Evolutionary conservation across 1,284 basidiomycete species (phyloP).

Genomic region (Anthracocystis setariae): DNA sequence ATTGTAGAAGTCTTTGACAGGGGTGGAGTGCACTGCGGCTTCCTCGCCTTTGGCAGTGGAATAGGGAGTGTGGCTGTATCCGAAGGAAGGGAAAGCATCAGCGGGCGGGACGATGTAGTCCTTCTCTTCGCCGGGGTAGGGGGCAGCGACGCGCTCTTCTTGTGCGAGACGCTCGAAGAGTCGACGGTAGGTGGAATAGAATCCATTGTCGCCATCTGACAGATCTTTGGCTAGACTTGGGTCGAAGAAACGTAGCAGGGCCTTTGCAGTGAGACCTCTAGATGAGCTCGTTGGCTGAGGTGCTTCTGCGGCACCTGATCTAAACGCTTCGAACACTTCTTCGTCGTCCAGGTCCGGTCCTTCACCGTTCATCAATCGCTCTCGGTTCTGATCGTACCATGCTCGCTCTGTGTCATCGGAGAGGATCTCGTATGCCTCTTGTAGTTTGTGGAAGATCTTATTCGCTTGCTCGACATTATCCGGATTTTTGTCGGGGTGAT

Average conservation of each 20-base stretch:
- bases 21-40: constrained; percentile 42
- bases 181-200: constrained; percentile 89
- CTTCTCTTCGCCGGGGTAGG: constrained; percentile 68
- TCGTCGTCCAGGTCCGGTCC: constrained; percentile 57
- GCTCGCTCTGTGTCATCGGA: constrained; percentile 77
- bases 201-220: constrained; percentile 73
- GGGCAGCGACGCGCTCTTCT: constrained; percentile 76
- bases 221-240: constrained; percentile 76
- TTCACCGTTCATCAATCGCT: constrained; percentile 71
- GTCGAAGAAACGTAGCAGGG: constrained; percentile 87
- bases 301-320: constrained; percentile 72
- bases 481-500: constrained; percentile 70
- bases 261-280: constrained; percentile 81
- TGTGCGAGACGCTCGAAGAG: constrained; percentile 84
- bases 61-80: constrained; percentile 81
- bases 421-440: constrained; percentile 89
- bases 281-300: constrained; percentile 74
- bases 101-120: constrained; percentile 55
- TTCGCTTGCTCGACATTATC: constrained; percentile 83
- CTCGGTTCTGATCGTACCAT: constrained; percentile 96
- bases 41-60: constrained; percentile 61
- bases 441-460: constrained; percentile 84
- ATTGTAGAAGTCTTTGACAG: constrained; percentile 77
- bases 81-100: constrained; percentile 78
- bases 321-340: constrained; percentile 79